phyloP scores from a whole-genome alignment of 208 protist species.

The Entamoeba invadens region DNA sequence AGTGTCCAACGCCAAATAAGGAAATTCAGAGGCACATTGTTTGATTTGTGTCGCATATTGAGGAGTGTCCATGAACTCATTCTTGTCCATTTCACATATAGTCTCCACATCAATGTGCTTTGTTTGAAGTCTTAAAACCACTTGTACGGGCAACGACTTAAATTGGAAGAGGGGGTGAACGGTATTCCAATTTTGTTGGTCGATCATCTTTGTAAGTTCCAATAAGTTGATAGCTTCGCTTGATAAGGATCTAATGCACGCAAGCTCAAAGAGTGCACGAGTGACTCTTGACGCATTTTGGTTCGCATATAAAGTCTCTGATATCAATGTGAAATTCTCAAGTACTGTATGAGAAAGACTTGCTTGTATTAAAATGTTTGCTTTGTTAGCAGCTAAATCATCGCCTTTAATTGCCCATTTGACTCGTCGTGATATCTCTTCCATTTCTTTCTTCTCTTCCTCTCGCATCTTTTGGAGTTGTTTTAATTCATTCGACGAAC shows the following conservation, averaged over 20 bases:
- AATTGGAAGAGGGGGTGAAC: slow-evolving; percentile 62
- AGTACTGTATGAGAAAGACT: slow-evolving; percentile 87
- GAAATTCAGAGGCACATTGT: slow-evolving; percentile 72
- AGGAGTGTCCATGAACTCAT: slow-evolving; percentile 63
- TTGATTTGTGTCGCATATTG: slow-evolving; percentile 59
- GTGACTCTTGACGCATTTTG: slow-evolving; percentile 61
- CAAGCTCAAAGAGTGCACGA: slow-evolving; percentile 75
- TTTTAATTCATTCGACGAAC: slow-evolving; percentile 84
- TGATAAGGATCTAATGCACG: slow-evolving; percentile 39
- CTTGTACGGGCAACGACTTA: slow-evolving; percentile 53
- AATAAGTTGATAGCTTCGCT: slow-evolving; percentile 29
- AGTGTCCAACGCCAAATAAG: slow-evolving; percentile 67
- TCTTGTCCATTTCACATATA: slow-evolving; percentile 65
- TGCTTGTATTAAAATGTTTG: slow-evolving; percentile 95
- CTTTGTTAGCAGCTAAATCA: slow-evolving; percentile 81
- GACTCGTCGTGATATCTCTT: slow-evolving; percentile 62
- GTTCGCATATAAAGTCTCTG: slow-evolving; percentile 96
- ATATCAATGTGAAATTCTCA: slow-evolving; percentile 81
- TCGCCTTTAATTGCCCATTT: slow-evolving; percentile 87
- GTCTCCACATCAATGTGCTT: slow-evolving; percentile 75
- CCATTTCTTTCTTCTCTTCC: slow-evolving; percentile 88
- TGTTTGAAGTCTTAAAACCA: slow-evolving; percentile 76
- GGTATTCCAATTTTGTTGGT: slow-evolving; percentile 80
- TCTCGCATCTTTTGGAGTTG: slow-evolving; percentile 72
- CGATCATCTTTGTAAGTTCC: slow-evolving; percentile 72